Evolutionary conservation across 2,329 filamentous ascomycete species (phyloP).

Genomic region (Diaporthe sp.): DNA sequence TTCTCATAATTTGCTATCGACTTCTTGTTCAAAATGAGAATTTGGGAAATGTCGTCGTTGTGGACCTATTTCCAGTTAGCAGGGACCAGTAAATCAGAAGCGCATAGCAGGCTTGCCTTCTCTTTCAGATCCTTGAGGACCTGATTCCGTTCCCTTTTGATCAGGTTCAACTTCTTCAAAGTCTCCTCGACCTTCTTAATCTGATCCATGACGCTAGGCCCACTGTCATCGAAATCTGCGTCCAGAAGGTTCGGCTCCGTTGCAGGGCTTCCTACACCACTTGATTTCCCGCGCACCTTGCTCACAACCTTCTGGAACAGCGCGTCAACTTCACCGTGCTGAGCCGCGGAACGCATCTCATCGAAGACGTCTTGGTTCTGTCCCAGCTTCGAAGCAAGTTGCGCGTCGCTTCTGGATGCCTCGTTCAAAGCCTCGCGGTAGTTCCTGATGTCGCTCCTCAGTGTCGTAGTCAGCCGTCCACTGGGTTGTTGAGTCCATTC

Average conservation of each 20-base stretch:
- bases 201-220: slow-evolving; percentile 87
- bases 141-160: slow-evolving; percentile 92
- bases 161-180: slow-evolving; percentile 88
- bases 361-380: slow-evolving; percentile 92
- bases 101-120: slow-evolving; percentile 75
- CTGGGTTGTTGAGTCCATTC: slow-evolving; percentile 99
- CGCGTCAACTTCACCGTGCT: slow-evolving; percentile 87
- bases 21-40: slow-evolving; percentile 98
- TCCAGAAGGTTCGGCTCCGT: slow-evolving; percentile 83
- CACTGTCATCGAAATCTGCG: slow-evolving; percentile 87
- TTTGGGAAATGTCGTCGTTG: slow-evolving; percentile 96
- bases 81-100: background rate
- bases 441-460: slow-evolving; percentile 87
- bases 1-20: slow-evolving; percentile 91
- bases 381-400: slow-evolving; percentile 85
- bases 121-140: slow-evolving; percentile 97
- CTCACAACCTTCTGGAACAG: slow-evolving; percentile 90
- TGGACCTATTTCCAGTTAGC: slow-evolving; percentile 75
- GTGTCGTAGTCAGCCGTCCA: slow-evolving; percentile 86
- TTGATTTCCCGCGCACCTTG: slow-evolving; percentile 78
- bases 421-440: slow-evolving; percentile 93
- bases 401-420: slow-evolving; percentile 86
- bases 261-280: slow-evolving; percentile 72
- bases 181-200: slow-evolving; percentile 91
- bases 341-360: slow-evolving; percentile 92